Conservation (phyloP, 352 stramenopile genomes). For the Phytophthora lateralis region DNA sequence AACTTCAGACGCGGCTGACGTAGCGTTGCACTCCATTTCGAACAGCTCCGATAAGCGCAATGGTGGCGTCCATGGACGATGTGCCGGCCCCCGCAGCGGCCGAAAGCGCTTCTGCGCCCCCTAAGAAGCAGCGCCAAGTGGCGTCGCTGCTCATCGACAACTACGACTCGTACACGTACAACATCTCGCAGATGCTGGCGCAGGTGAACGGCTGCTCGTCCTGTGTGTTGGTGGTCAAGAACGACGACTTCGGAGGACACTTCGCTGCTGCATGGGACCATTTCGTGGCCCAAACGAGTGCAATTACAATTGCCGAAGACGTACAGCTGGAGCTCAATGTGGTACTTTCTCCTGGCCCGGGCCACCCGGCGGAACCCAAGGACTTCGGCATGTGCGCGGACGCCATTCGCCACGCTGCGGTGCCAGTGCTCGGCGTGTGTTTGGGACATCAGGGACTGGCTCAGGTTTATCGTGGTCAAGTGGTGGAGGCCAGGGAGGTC, state of each 20-base stretch:
- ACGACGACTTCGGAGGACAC: constrained; percentile 88
- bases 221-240: constrained; percentile 90
- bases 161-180: constrained; percentile 99
- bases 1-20: constrained; percentile 16
- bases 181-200: constrained; percentile 95
- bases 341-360: constrained; percentile 92
- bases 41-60: constrained; percentile 14
- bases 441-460: constrained; percentile 97
- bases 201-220: constrained; percentile 80
- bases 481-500: constrained; percentile 83
- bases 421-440: constrained; percentile 96
- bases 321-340: constrained; percentile 69
- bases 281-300: constrained; percentile 52
- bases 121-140: constrained; percentile 40
- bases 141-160: constrained; percentile 95
- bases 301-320: constrained; percentile 20
- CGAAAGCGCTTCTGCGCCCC: background rate
- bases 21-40: constrained; percentile 17
- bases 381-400: constrained; percentile 92
- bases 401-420: constrained; percentile 54
- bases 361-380: constrained; percentile 66
- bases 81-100: constrained; percentile 3
- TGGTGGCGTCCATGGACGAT: constrained; percentile 44
- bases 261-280: constrained; percentile 61
- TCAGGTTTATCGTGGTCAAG: constrained; percentile 82